Evolutionary conservation across 1,139 yeast species (phyloP).

Genomic region (Taphrina communis): DNA sequence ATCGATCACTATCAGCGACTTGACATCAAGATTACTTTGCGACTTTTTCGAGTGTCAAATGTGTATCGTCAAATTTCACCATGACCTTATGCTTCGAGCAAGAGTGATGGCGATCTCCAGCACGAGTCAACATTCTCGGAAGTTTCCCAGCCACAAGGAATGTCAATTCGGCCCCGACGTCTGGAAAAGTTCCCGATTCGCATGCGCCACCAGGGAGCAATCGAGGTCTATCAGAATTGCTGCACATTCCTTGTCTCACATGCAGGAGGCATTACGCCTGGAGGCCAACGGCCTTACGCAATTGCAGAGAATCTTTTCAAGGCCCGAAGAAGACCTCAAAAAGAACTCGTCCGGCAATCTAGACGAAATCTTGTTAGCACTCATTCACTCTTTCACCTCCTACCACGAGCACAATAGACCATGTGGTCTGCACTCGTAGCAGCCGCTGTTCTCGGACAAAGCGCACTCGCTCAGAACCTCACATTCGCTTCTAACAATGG

Average conservation of each 20-base stretch:
- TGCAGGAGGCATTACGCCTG: neutral
- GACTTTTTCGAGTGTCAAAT: no score
- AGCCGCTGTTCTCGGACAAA: slow-evolving; percentile 11
- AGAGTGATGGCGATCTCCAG: slow-evolving; percentile 6
- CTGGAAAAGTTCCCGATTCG: neutral
- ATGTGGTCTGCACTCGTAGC: slow-evolving; percentile 24
- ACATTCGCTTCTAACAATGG: slow-evolving; percentile 7
- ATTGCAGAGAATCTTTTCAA: neutral
- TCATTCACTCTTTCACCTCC: neutral
- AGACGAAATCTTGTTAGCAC: neutral
- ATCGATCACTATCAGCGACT: no score
- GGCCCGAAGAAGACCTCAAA: neutral
- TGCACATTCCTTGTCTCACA: slow-evolving; percentile 9
- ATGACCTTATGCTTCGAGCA: neutral
- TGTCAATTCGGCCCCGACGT: neutral
- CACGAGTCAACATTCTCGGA: neutral
- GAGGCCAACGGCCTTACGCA: neutral
- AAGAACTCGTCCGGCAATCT: slow-evolving; percentile 6
- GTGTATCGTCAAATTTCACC: neutral
- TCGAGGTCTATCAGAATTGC: neutral
- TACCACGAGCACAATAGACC: neutral
- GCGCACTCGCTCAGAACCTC: slow-evolving; percentile 12
- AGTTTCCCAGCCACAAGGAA: slow-evolving; percentile 13
- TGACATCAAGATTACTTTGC: no score
- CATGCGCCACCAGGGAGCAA: neutral